Conservation (phyloP, 441 rosid species). For the Corymbia citriodora region DNA sequence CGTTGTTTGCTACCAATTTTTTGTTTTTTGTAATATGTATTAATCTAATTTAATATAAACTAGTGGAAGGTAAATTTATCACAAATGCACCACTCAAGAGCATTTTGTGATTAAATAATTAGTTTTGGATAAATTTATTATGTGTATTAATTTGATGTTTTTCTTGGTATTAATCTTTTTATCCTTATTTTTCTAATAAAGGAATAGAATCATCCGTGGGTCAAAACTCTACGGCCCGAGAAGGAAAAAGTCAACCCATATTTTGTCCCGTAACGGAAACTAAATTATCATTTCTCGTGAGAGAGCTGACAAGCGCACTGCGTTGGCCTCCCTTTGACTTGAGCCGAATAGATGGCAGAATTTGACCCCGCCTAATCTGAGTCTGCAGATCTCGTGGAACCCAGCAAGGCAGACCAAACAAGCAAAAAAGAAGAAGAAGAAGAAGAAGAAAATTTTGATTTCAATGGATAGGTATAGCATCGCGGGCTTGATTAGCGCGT, state of each 20-base stretch:
- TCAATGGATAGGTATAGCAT: neutral
- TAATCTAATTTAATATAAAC: too few species aligned
- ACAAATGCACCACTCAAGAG: too few species aligned
- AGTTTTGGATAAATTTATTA: too few species aligned
- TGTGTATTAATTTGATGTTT: too few species aligned
- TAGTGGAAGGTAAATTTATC: too few species aligned
- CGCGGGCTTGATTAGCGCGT: neutral
- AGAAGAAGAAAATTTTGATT: neutral
- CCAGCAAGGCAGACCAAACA: neutral
- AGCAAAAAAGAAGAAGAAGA: neutral
- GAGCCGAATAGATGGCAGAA: neutral
- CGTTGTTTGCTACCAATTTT: too few species aligned
- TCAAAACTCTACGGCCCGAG: neutral
- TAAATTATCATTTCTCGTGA: neutral
- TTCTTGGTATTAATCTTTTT: too few species aligned
- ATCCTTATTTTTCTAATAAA: neutral
- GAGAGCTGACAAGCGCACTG: neutral
- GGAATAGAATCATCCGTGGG: neutral
- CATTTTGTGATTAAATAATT: too few species aligned
- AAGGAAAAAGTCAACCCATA: neutral
- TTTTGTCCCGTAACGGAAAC: neutral
- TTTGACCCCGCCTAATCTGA: neutral
- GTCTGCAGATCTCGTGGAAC: neutral
- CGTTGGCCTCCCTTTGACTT: neutral
- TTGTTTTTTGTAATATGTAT: too few species aligned